Conservation (phyloP, 2,329 filamentous ascomycete genomes). For the Aaosphaeria pasadenensis region DNA sequence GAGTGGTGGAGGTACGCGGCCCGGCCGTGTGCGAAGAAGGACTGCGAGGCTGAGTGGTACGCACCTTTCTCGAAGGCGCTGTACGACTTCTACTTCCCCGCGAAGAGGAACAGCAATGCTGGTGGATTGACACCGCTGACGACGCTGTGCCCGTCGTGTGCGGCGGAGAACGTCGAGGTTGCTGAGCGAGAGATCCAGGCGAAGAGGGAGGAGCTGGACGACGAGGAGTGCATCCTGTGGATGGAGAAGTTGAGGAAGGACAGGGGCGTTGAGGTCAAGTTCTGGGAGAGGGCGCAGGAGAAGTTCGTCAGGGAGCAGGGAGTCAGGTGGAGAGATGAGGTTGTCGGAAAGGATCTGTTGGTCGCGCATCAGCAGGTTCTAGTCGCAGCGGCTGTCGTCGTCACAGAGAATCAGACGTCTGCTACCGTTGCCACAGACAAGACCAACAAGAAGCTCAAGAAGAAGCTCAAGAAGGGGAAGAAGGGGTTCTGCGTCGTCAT, state of each 20-base stretch:
- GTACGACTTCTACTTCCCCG: slow-evolving; percentile 21
- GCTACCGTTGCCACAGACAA: no score
- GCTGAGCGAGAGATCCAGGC: slow-evolving; percentile 15
- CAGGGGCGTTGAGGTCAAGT: slow-evolving; percentile 19
- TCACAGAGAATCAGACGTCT: no score
- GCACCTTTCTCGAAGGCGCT: slow-evolving; percentile 21
- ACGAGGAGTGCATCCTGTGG: slow-evolving; percentile 24
- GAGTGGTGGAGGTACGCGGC: slow-evolving; percentile 25
- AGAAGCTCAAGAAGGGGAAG: no score
- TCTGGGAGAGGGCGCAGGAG: slow-evolving; percentile 30
- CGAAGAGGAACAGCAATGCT: slow-evolving; percentile 6
- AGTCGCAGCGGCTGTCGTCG: no score
- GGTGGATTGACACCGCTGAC: slow-evolving; percentile 12
- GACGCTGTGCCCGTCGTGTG: slow-evolving; percentile 25
- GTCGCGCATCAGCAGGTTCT: no score
- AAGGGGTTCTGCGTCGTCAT: slow-evolving; percentile 12
- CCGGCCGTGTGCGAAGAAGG: slow-evolving; percentile 21
- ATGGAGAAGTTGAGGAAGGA: slow-evolving; percentile 14
- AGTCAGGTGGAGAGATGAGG: slow-evolving; percentile 2
- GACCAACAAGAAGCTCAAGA: no score
- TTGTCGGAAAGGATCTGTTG: no score
- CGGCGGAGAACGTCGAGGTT: slow-evolving; percentile 19
- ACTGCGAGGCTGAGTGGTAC: slow-evolving; percentile 16
- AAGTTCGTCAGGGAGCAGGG: slow-evolving; percentile 18
- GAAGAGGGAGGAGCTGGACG: slow-evolving; percentile 21